These are phyloP conservation scores for Diphasiastrum complanatum DNA, from an alignment of 83 land plant genomes.

Conservation along the genomic window DNA sequence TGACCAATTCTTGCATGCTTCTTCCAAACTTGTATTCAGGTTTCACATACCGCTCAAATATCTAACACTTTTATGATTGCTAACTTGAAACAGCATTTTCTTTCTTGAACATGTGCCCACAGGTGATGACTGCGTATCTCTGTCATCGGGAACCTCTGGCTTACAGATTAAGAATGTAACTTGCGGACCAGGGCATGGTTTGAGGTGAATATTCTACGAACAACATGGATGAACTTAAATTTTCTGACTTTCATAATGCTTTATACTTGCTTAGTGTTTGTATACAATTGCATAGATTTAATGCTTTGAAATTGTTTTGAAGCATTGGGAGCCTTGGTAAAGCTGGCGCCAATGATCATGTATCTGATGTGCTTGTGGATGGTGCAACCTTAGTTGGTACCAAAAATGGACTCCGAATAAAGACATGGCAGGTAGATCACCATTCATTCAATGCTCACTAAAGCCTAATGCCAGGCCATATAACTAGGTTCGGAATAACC, in stretches of 20 bases:
- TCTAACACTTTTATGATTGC: neutral
- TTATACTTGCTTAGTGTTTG: neutral
- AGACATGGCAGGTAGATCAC: conserved; percentile 12
- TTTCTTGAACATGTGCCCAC: neutral
- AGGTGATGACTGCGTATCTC: conserved; percentile 51
- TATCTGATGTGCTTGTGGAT: conserved; percentile 16
- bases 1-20: neutral
- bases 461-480: too few relatives aligned
- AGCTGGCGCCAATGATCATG: neutral
- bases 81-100: neutral
- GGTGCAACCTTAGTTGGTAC: conserved; percentile 14
- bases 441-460: too few relatives aligned
- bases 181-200: conserved; percentile 54
- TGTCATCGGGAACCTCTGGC: conserved; percentile 19
- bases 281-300: neutral
- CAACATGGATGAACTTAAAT: too few relatives aligned
- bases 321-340: conserved; percentile 23
- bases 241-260: neutral
- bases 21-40: too few relatives aligned
- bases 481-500: neutral
- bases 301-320: neutral
- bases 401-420: conserved; percentile 17
- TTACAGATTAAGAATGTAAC: conserved; percentile 19
- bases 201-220: conserved; percentile 24
- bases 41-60: neutral